Conservation (phyloP, 148 eudicot species). For the Nepenthes mirabilis region DNA sequence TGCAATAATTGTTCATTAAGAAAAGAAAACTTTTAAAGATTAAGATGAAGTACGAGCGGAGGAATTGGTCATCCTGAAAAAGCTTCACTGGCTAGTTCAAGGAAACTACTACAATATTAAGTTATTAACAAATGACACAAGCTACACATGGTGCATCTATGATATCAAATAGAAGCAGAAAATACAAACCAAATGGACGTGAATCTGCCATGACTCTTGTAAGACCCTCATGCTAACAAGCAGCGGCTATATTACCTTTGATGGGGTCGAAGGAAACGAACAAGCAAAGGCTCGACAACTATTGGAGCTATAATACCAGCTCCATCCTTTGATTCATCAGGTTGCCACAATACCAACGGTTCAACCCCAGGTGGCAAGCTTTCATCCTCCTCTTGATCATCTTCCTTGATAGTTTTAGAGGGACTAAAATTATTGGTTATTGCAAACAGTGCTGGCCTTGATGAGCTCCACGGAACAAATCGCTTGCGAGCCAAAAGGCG, state of each 20-base stretch:
- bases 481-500: constrained; percentile 88
- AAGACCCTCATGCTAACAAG: not conserved
- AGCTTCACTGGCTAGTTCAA: no score
- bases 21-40: not conserved
- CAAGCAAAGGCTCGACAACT: constrained; percentile 72
- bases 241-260: constrained; percentile 52
- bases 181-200: no score
- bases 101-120: no score
- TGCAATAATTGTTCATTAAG: constrained; percentile 23
- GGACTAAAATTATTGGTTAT: constrained; percentile 23
- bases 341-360: constrained; percentile 86
- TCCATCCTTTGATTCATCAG: constrained; percentile 40
- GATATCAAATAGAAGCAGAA: no score
- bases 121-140: no score
- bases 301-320: constrained; percentile 23
- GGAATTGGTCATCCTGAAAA: not conserved
- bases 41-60: not conserved
- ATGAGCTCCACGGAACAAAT: constrained; percentile 88
- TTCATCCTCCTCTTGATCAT: constrained; percentile 30
- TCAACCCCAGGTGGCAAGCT: constrained; percentile 66
- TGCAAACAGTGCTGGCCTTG: constrained; percentile 31
- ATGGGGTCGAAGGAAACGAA: constrained; percentile 86
- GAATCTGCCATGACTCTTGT: not conserved
- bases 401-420: constrained; percentile 26
- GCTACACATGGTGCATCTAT: no score